Evolutionary conservation across 2,329 filamentous ascomycete genomes (phyloP).

Genomic region (Colletotrichum eremochloae): DNA sequence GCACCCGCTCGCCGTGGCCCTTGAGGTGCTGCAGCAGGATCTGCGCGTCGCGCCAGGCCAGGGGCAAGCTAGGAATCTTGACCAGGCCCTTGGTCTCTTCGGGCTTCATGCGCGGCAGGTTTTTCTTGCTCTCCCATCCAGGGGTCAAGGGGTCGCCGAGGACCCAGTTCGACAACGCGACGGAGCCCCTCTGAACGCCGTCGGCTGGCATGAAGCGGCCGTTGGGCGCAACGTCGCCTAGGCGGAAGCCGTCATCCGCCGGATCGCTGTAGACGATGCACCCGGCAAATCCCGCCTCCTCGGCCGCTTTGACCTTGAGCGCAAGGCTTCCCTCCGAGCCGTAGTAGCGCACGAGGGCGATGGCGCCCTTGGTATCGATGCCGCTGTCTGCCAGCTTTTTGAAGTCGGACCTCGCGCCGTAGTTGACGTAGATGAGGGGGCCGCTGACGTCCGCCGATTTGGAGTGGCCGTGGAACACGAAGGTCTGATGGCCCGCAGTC

Average conservation of each 20-base stretch:
- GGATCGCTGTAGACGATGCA: slow-evolving; percentile 96
- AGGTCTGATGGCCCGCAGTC: slow-evolving; percentile 77
- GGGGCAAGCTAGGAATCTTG: slow-evolving; percentile 88
- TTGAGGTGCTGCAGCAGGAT: slow-evolving; percentile 80
- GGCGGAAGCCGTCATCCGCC: slow-evolving; percentile 82
- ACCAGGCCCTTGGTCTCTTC: slow-evolving; percentile 80
- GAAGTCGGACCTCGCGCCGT: slow-evolving; percentile 89
- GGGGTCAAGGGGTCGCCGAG: slow-evolving; percentile 94
- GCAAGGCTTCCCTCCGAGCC: slow-evolving; percentile 79
- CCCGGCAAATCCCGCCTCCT: slow-evolving; percentile 86
- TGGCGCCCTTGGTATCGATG: slow-evolving; percentile 81
- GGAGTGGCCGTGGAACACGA: slow-evolving; percentile 89
- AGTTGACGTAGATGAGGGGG: slow-evolving; percentile 92
- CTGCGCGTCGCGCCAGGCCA: slow-evolving; percentile 91
- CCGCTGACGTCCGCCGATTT: slow-evolving; percentile 88
- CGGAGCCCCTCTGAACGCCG: slow-evolving; percentile 84
- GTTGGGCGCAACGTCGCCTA: slow-evolving; percentile 79
- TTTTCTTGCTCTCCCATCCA: slow-evolving; percentile 81
- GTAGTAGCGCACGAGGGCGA: slow-evolving; percentile 86
- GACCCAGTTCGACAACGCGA: slow-evolving; percentile 85
- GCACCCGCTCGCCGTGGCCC: slow-evolving; percentile 78
- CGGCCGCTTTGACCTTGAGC: slow-evolving; percentile 90
- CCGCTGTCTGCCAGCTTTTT: slow-evolving; percentile 77
- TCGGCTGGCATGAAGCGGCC: slow-evolving; percentile 86
- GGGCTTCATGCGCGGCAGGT: slow-evolving; percentile 74